Evolutionary conservation across 352 stramenopile species (phyloP).

Genomic region (Pythium plurisporium): DNA sequence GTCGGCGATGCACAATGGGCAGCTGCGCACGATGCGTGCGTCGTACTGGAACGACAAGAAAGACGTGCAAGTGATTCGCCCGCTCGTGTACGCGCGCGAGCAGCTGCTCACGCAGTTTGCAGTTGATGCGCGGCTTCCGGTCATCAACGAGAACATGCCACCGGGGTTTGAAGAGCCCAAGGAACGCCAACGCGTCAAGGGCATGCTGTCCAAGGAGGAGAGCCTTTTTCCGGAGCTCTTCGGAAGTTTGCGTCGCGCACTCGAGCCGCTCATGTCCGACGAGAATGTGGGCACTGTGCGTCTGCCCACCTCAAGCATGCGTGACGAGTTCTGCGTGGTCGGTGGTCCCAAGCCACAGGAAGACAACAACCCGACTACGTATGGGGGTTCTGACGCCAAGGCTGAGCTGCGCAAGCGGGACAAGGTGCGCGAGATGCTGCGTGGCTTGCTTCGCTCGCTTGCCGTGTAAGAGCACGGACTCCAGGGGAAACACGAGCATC

Average conservation of each 20-base stretch:
- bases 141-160: conserved; percentile 98
- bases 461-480: too few species aligned
- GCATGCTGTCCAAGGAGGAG: conserved; percentile 90
- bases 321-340: conserved; percentile 13
- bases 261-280: conserved; percentile 58
- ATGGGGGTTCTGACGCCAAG: too few species aligned
- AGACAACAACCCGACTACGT: background rate
- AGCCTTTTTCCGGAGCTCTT: conserved; percentile 75
- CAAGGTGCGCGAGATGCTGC: conserved; percentile 21
- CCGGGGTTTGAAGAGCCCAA: conserved; percentile 95
- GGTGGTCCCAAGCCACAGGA: background rate
- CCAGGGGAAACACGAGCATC: too few species aligned
- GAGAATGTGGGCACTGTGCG: conserved; percentile 3
- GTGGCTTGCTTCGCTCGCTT: conserved; percentile 16
- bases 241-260: conserved; percentile 28
- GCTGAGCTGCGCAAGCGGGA: conserved; percentile 21
- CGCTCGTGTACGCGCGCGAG: conserved; percentile 92
- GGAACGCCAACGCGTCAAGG: conserved; percentile 93
- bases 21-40: conserved; percentile 92
- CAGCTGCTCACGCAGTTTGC: conserved; percentile 72
- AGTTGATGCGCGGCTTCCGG: conserved; percentile 69
- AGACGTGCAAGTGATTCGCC: conserved; percentile 92
- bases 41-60: conserved; percentile 92
- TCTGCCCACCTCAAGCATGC: conserved; percentile 12
- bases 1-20: conserved; percentile 75